A percentile compares a stretch with the other conserved stretches of the same genome.
These are phyloP conservation scores for Evansstolkia leycettana DNA, from an alignment of 495 filamentous ascomycete genomes.

Conservation along the genomic window DNA sequence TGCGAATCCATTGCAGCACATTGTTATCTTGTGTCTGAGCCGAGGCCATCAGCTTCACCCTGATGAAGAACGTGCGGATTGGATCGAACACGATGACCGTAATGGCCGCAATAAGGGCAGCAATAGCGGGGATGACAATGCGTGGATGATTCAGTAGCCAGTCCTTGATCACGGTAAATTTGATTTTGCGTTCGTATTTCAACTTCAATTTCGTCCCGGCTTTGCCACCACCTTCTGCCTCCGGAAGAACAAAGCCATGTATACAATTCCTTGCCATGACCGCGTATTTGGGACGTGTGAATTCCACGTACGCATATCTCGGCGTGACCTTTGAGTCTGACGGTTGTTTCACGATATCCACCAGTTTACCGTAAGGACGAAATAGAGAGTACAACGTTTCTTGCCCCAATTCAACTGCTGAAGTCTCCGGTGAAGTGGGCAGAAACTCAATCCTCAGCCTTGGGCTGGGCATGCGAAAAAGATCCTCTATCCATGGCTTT, in stretches of 20 bases:
- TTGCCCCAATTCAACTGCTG: slow-evolving; percentile 67
- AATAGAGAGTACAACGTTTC: slow-evolving; percentile 84
- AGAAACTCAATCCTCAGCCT: slow-evolving; percentile 76
- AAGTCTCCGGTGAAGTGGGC: slow-evolving; percentile 46
- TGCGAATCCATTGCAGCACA: slow-evolving; percentile 68
- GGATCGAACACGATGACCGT: slow-evolving; percentile 92
- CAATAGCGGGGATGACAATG: slow-evolving; percentile 72
- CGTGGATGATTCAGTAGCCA: slow-evolving; percentile 85
- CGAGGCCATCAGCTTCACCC: slow-evolving; percentile 66
- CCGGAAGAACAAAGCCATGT: slow-evolving; percentile 65
- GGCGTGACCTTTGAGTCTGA: slow-evolving; percentile 74
- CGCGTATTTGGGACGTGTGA: slow-evolving; percentile 52
- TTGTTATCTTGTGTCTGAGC: slow-evolving; percentile 60
- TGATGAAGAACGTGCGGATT: slow-evolving; percentile 82
- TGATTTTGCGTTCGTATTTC: slow-evolving; percentile 67
- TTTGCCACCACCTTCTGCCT: slow-evolving; percentile 57
- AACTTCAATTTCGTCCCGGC: slow-evolving; percentile 62
- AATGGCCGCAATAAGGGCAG: slow-evolving; percentile 67
- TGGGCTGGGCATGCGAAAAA: slow-evolving; percentile 67
- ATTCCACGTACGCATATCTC: slow-evolving; percentile 68
- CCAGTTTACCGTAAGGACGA: slow-evolving; percentile 76
- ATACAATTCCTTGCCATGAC: slow-evolving; percentile 88
- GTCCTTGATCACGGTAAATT: slow-evolving; percentile 66
- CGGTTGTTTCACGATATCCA: slow-evolving; percentile 66
- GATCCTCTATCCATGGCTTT: slow-evolving; percentile 89